These are phyloP conservation scores for Eucalyptus guilfoylei DNA, from an alignment of 345 rosid genomes.

Conservation along the genomic window DNA sequence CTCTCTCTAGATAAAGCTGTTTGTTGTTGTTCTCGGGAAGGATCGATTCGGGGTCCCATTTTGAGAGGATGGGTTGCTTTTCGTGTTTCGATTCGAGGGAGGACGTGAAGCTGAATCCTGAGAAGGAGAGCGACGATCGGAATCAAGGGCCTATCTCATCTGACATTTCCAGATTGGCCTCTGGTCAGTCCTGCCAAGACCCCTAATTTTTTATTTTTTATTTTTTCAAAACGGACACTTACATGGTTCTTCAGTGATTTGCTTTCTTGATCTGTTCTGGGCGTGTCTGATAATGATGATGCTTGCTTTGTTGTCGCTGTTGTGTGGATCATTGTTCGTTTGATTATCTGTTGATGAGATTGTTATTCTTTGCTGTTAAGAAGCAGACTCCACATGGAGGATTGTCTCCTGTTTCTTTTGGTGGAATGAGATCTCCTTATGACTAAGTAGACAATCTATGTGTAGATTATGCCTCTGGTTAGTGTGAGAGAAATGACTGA, in stretches of 20 bases:
- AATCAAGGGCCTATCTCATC: conserved; percentile 39
- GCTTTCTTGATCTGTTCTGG: conserved; percentile 37
- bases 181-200: conserved; percentile 33
- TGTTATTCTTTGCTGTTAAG: background rate
- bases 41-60: conserved; percentile 1
- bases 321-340: background rate
- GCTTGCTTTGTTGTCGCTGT: background rate
- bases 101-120: conserved; percentile 65
- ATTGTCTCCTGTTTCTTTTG: conserved; percentile 5
- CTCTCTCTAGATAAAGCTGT: background rate
- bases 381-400: background rate
- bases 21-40: background rate
- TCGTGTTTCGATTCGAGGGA: conserved; percentile 87
- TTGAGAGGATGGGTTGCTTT: conserved; percentile 78
- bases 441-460: background rate
- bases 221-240: background rate
- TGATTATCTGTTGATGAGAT: background rate
- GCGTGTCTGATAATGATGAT: background rate
- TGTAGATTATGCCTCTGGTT: background rate
- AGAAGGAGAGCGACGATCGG: conserved; percentile 37
- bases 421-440: conserved; percentile 8
- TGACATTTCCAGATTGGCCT: conserved; percentile 55
- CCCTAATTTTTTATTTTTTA: background rate
- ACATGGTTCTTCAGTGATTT: background rate
- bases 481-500: background rate